A percentile compares a stretch with the other conserved stretches of the same genome.
phyloP scores from a whole-genome alignment of 2,329 filamentous ascomycete genomes.

The Cylindrodendrum hubeiense region DNA sequence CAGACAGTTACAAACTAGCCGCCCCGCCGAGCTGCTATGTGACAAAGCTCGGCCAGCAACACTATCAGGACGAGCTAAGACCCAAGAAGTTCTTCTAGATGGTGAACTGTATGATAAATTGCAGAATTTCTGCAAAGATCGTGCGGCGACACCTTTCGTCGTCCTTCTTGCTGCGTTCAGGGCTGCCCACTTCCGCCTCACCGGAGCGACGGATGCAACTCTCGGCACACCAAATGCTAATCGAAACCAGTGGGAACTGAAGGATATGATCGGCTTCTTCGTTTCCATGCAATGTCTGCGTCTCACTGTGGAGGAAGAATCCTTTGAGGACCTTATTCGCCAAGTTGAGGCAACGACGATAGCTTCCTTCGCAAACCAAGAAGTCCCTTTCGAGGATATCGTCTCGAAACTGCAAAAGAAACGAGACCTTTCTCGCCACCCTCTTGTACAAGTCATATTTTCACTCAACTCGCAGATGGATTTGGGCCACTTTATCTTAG shows the following conservation, averaged over 20 bases:
- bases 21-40: constrained; percentile 17
- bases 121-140: constrained; percentile 11
- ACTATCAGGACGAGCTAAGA: constrained; percentile 24
- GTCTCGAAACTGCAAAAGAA: constrained; percentile 26
- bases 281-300: constrained; percentile 41
- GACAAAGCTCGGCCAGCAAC: constrained; percentile 14
- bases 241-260: constrained; percentile 29
- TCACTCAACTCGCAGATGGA: constrained; percentile 36
- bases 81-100: background rate
- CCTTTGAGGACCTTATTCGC: constrained; percentile 30
- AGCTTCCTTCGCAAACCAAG: constrained; percentile 37
- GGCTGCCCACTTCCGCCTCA: constrained; percentile 42
- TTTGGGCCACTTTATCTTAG: constrained; percentile 31
- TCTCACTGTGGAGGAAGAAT: constrained; percentile 23
- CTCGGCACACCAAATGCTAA: constrained; percentile 39
- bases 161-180: constrained; percentile 39
- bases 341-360: constrained; percentile 30
- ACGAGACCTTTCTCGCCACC: constrained; percentile 29
- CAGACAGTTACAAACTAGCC: constrained; percentile 7
- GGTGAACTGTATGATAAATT: background rate
- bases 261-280: constrained; percentile 42
- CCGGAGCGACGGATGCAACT: constrained; percentile 34
- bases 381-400: constrained; percentile 37
- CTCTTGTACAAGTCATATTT: constrained; percentile 30
- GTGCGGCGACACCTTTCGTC: constrained; percentile 17